Conservation (phyloP, 164 flowering plant species). For the Stephania yunnanensis region DNA sequence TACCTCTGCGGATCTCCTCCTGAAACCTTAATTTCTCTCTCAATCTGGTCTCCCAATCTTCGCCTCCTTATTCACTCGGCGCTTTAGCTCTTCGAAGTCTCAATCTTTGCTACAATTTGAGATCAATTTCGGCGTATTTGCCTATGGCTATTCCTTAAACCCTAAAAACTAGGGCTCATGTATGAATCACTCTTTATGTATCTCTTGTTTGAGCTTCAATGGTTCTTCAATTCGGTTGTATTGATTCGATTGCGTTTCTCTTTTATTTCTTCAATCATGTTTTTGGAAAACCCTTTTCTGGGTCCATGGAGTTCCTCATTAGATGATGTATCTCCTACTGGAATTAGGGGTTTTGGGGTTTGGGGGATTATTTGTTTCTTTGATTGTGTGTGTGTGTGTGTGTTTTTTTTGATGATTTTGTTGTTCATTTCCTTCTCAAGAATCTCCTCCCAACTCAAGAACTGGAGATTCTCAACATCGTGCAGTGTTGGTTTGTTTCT, state of each 20-base stretch:
- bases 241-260: background rate
- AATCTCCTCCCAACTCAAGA: no score
- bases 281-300: no score
- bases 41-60: background rate
- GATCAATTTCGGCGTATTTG: background rate
- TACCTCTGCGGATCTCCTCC: no score
- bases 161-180: background rate
- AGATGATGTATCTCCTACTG: no score
- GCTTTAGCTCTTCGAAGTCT: background rate
- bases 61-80: background rate
- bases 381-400: no score
- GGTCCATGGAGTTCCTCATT: no score
- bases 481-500: conserved; percentile 16
- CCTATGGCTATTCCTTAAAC: background rate
- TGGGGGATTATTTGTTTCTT: no score
- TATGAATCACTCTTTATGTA: background rate
- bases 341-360: no score
- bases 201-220: background rate
- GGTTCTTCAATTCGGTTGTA: background rate
- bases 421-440: no score
- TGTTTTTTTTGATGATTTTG: no score
- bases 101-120: background rate
- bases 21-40: no score
- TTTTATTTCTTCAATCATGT: background rate
- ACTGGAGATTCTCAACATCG: background rate